Conservation (phyloP, 257 asterid species). For the Capsicum baccatum region DNA sequence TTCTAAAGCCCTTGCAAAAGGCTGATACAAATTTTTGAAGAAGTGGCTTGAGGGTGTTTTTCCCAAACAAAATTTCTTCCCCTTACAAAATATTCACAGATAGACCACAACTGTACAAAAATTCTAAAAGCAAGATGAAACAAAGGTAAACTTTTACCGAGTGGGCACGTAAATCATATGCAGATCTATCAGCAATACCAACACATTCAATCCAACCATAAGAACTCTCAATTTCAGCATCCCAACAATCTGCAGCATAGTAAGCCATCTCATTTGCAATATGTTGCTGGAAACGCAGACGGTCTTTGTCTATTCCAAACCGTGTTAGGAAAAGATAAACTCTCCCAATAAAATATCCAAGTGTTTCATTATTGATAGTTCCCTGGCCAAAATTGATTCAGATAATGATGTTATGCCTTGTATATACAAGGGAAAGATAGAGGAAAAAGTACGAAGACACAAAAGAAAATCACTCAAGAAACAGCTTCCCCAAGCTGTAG, state of each 20-base stretch:
- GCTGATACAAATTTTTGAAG: background rate
- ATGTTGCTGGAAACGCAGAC: slow-evolving; percentile 61
- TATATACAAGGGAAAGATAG: background rate
- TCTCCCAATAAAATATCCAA: slow-evolving; percentile 52
- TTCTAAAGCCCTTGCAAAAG: background rate
- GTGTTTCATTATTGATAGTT: slow-evolving; percentile 50
- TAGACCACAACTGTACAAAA: background rate
- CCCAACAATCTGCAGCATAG: slow-evolving; percentile 61
- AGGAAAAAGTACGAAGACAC: slow-evolving; percentile 12
- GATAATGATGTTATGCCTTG: background rate
- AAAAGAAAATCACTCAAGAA: slow-evolving; percentile 45
- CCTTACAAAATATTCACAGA: background rate
- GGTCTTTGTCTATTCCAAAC: slow-evolving; percentile 78
- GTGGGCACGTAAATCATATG: slow-evolving; percentile 52
- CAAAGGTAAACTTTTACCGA: slow-evolving; percentile 37
- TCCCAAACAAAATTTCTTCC: background rate
- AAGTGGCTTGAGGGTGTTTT: background rate
- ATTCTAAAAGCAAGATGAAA: background rate
- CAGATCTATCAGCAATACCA: slow-evolving; percentile 57
- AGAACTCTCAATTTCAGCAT: slow-evolving; percentile 69
- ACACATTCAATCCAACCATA: slow-evolving; percentile 68
- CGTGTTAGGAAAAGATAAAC: slow-evolving; percentile 74
- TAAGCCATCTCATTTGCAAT: slow-evolving; percentile 61
- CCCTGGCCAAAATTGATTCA: slow-evolving; percentile 40
- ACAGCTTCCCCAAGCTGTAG: slow-evolving; percentile 66